phyloP scores from a whole-genome alignment of 2,329 filamentous ascomycete genomes.

The Colletotrichum magnum region DNA sequence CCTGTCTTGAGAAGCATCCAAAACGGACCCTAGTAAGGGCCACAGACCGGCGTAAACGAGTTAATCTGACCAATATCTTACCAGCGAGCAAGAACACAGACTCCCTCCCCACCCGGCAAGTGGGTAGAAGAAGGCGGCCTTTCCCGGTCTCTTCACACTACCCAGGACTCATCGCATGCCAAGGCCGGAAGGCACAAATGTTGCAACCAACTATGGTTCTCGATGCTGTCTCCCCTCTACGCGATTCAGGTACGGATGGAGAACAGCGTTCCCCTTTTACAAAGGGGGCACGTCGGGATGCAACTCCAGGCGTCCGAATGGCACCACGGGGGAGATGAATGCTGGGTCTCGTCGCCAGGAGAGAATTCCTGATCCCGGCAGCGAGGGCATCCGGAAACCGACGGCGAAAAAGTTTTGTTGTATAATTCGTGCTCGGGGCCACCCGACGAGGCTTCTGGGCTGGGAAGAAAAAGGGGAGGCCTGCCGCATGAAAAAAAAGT shows the following conservation, averaged over 20 bases:
- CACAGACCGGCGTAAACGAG: neutral
- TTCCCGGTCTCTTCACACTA: neutral
- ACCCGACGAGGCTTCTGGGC: conserved; percentile 2
- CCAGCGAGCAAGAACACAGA: neutral
- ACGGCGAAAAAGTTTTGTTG: conserved; percentile 5
- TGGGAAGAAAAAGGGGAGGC: conserved; percentile 12
- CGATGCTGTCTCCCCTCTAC: neutral
- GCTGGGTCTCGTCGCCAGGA: neutral
- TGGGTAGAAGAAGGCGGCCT: conserved; percentile 7
- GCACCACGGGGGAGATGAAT: neutral
- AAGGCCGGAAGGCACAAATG: neutral
- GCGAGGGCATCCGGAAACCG: neutral
- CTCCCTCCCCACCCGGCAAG: neutral
- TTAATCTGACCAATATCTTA: conserved; percentile 10
- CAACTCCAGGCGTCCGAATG: conserved; percentile 12
- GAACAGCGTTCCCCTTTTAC: neutral
- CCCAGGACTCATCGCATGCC: neutral
- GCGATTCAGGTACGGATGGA: conserved; percentile 12
- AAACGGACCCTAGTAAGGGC: conserved; percentile 12
- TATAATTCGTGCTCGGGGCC: conserved; percentile 20
- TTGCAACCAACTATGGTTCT: conserved; percentile 4
- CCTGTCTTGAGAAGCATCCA: conserved; percentile 3
- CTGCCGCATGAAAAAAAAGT: conserved; percentile 3
- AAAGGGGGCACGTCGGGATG: conserved; percentile 7
- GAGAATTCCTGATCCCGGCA: conserved; percentile 3